Percentiles rank a stretch among this genome's conserved stretches.
These are phyloP conservation scores for Oryza glumipatula DNA, from an alignment of 176 grass and related monocot species.

Conservation along the genomic window DNA sequence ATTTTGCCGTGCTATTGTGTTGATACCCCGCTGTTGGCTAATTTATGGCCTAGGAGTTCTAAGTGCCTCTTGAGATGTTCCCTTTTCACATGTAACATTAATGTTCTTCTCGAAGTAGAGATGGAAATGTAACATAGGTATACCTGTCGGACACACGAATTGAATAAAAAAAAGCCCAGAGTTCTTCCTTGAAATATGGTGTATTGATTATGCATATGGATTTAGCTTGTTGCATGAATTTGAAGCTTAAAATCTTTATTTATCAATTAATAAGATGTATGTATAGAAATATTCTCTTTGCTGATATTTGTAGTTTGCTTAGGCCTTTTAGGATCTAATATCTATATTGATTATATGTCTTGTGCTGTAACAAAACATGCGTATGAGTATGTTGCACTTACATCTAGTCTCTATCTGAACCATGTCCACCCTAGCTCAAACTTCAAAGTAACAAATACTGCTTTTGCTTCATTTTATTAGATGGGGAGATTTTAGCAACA, in stretches of 20 bases:
- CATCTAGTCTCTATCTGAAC: neutral
- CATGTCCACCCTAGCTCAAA: constrained; percentile 13
- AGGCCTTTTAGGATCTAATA: constrained; percentile 31
- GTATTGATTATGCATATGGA: neutral
- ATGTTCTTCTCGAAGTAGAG: neutral
- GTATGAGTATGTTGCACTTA: constrained; percentile 23
- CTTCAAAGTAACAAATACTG: constrained; percentile 38
- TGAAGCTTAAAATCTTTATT: constrained; percentile 5
- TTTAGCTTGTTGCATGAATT: neutral
- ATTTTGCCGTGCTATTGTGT: constrained; percentile 11
- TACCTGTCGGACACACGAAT: constrained; percentile 17
- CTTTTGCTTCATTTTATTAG: constrained; percentile 49
- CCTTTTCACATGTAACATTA: neutral
- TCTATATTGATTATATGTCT: constrained; percentile 20
- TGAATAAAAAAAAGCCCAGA: constrained; percentile 13
- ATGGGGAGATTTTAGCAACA: constrained; percentile 83
- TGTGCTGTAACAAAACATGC: neutral
- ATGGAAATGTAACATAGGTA: neutral
- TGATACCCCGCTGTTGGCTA: neutral
- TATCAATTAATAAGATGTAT: neutral
- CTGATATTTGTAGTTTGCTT: constrained; percentile 2
- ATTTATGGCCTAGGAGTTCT: constrained; percentile 1
- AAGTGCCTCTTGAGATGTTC: constrained; percentile 11
- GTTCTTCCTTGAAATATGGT: neutral
- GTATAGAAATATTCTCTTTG: neutral